Percentiles rank a stretch among this genome's conserved stretches.
These are phyloP conservation scores for Colletotrichum melonis DNA, from an alignment of 2,329 filamentous ascomycete species.

Conservation along the genomic window DNA sequence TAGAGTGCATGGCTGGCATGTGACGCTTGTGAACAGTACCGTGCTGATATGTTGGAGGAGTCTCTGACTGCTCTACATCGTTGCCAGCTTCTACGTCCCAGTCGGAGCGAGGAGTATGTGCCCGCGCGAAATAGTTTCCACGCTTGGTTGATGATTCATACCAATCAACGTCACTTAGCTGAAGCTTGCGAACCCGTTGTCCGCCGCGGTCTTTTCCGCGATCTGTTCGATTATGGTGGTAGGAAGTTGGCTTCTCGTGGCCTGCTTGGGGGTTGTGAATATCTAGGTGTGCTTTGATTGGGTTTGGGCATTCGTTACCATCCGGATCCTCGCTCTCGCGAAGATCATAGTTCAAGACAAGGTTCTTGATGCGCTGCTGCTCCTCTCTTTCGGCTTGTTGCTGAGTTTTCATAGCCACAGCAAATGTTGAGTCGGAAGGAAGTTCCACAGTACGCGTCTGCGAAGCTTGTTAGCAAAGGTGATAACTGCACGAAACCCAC, in stretches of 20 bases:
- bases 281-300: slow-evolving; percentile 60
- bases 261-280: slow-evolving; percentile 61
- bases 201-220: slow-evolving; percentile 73
- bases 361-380: slow-evolving; percentile 97
- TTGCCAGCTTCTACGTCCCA: not conserved
- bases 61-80: slow-evolving; percentile 4
- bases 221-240: slow-evolving; percentile 67
- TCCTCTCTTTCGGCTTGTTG: slow-evolving; percentile 96
- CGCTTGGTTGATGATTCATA: slow-evolving; percentile 57
- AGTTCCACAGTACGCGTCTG: slow-evolving; percentile 92
- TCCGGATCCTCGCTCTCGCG: slow-evolving; percentile 84
- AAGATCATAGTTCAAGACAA: slow-evolving; percentile 96
- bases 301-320: slow-evolving; percentile 69
- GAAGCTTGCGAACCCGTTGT: slow-evolving; percentile 88
- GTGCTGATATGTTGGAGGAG: not conserved
- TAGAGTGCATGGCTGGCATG: slow-evolving; percentile 9
- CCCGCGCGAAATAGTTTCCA: slow-evolving; percentile 7
- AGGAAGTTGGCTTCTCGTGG: slow-evolving; percentile 61
- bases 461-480: slow-evolving; percentile 32
- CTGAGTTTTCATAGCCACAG: slow-evolving; percentile 94
- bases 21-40: slow-evolving; percentile 11
- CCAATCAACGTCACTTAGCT: slow-evolving; percentile 98
- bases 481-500: not conserved
- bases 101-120: not conserved
- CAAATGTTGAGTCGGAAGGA: slow-evolving; percentile 91